Base-by-base conservation (phyloP, 345 rosid genomes). In the Hevea brasiliensis region DNA sequence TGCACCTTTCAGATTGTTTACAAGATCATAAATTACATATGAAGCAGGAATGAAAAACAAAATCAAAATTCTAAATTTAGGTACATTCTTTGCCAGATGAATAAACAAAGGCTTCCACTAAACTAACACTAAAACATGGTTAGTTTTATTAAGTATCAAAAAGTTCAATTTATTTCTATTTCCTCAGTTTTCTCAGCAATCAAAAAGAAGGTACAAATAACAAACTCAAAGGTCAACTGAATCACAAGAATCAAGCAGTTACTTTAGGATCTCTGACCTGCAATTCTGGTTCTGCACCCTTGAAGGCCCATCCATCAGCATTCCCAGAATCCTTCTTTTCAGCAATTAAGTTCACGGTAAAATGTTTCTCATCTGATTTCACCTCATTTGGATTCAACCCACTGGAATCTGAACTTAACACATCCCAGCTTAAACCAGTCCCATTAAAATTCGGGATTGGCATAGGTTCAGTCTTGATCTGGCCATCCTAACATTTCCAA, bases 231-330 rank as follows among this genome's bases (percentile, higher is more conserved):
- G 41, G 20, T 56, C 29, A 65, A 26, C 6, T 41, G 21, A 63
- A 78, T 15, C 4, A 45, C 24, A 55, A 53, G 32, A 35, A 44
- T 18, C 17, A 32, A 62, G 8, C n/a, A 35, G 13, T 63, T 54
- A 78, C 74, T 69, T 61, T 26, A 8, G 48, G 14, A 32, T 69
- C 72, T 12, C n/a, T 45, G 27, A 44, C 45, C 53, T 20, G 35
- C 24, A 50, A 40, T 55, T 73, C 75, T 53, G 77, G 72, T 76
- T 70, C 84, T 27, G 81, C 83, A 61, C 61, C 80, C 61, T 70
- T 76, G 61, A 84, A 84, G 54, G 72, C 84, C 87, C 83, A 84
- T 40, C 70, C 84, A 67, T 81, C 76, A 15, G 77, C 82, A 50
- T 45, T 78, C 44, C 27, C 79, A 24, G 68, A 37, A 21, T 59